Evolutionary conservation across 2,329 filamentous ascomycete species (phyloP).

Genomic region (Aureobasidium sp.): DNA sequence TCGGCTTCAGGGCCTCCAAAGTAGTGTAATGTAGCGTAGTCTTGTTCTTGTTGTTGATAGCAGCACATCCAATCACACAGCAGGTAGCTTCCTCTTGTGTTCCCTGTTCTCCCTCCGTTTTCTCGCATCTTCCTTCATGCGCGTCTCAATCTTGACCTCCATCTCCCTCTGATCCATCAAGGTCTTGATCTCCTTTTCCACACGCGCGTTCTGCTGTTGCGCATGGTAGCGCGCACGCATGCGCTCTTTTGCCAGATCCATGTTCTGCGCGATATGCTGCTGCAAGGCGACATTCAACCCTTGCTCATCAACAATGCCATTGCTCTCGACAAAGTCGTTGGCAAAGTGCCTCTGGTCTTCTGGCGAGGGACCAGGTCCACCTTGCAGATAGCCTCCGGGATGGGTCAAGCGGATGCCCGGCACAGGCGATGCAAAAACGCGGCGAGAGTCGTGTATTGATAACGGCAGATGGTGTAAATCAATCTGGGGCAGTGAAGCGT

Average conservation of each 20-base stretch:
- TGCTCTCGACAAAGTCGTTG: slow-evolving; percentile 34
- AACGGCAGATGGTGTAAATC: slow-evolving; percentile 35
- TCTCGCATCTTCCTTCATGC: slow-evolving; percentile 34
- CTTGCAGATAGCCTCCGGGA: slow-evolving; percentile 40
- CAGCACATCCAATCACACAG: neutral
- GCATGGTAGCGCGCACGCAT: slow-evolving; percentile 32
- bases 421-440: slow-evolving; percentile 37
- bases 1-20: slow-evolving; percentile 34
- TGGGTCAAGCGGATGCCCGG: slow-evolving; percentile 41
- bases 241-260: slow-evolving; percentile 28
- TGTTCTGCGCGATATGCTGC: slow-evolving; percentile 25
- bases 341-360: slow-evolving; percentile 33
- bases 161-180: slow-evolving; percentile 39
- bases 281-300: slow-evolving; percentile 31
- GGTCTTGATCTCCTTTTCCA: slow-evolving; percentile 38
- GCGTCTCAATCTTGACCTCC: slow-evolving; percentile 39
- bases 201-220: slow-evolving; percentile 34
- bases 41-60: too few relatives aligned
- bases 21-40: neutral
- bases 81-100: slow-evolving; percentile 21
- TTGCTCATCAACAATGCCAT: slow-evolving; percentile 30
- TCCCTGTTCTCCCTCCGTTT: slow-evolving; percentile 32
- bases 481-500: slow-evolving; percentile 25
- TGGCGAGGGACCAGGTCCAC: slow-evolving; percentile 39
- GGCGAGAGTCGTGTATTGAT: slow-evolving; percentile 36